Evolutionary conservation across 2,329 filamentous ascomycete species (phyloP), one percentile per base, ranked within the genome.

Genomic region (Pestalotiopsis fici): DNA sequence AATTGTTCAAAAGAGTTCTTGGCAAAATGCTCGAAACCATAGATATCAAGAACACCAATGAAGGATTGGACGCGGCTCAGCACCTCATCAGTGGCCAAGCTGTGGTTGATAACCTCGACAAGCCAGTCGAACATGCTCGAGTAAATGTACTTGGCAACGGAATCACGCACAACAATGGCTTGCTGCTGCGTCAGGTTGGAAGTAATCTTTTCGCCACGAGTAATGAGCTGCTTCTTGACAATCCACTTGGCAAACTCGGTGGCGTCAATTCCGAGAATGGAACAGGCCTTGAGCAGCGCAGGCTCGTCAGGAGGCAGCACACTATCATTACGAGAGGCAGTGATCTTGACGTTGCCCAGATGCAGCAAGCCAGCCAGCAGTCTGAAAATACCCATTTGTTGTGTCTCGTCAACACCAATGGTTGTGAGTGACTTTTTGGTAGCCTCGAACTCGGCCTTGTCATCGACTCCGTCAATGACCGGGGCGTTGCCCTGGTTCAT

Each of bases 1-100:
- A 99, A 99, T 80, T 99, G 96, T 80, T 99, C 96, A 75, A 99
- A 99, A 0, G 96, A 99, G 83, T 99, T 99, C 86, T 98, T 98
- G 70, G 96, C 95, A 77, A 99, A 99, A 82, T 98, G 96, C 80
- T 99, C 96, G 77, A 99, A 99, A 71, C 95, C 95, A 81, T 98
- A 98, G 73, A 99, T 99, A 93, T 99, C 96, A 71, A 99, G 88
- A 60, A 99, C 96, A 80, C 96, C 96, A 75, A 99, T 99, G 80
- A 99, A 99, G 2, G 93, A 95, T 66, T 85, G 88, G 66, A 97
- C 94, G 54, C 93, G 89, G 74, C 87, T 90, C 64, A 98, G 80
- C 47, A 98, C 93, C 71, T 95, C 91, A 57, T 97, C 92, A 1
- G 94, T 94, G 13, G 96, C 96, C 73, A 99, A 85, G 77, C 94